Evolutionary conservation across 192 early-diverging fungal species (phyloP), one percentile per base, ranked within the genome.

Genomic region (Mortierella claussenii): DNA sequence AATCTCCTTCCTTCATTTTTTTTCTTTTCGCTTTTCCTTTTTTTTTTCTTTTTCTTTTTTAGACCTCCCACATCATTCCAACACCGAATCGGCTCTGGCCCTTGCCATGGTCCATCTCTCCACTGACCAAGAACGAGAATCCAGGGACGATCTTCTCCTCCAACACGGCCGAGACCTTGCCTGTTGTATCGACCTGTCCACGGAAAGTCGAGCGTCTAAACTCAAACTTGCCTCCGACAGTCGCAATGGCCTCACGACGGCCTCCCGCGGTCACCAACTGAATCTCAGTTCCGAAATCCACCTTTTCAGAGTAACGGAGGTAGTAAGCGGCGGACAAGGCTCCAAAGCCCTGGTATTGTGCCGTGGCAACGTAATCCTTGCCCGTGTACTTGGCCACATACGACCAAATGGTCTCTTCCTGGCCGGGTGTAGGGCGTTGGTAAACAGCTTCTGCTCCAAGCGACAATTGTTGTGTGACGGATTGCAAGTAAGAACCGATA

Each of bases 141-240:
- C 95, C 96, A 32, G 95, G 95, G 3, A 92, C 93, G 69, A 99
- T 93, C 83, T 93, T 94, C 83, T 99, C 95, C 80, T 99, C 98
- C 34, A 98, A 71, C 9, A 98, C 89, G 48, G 93, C 90, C 50
- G 87, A 87, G 17, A 98, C 89, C 62, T 92, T 88, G 63, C 98
- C 98, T 31, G 90, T 86, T 21, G 93, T 95, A 82, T 97, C 96
- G 40, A 98, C 55, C 79, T 91, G 91, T n/a, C 94, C 95, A 57
- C 97, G 85, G 76, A 99, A 90, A 34, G 93, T 97, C 30, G 96
- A 89, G 36, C 87, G 87, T 45, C 95, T 87, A 69, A 98, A 98
- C 67, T 98, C 97, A 58, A 96, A 94, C 86, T 99, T 99, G 79
- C 94, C 97, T 44, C 95, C 97, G n/a, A 96, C 91, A 17, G 93